A percentile compares a stretch with the other conserved stretches of the same genome.
Conservation (phyloP, 1,284 basidiomycete genomes). For the Cutaneotrichosporon daszewskae region DNA sequence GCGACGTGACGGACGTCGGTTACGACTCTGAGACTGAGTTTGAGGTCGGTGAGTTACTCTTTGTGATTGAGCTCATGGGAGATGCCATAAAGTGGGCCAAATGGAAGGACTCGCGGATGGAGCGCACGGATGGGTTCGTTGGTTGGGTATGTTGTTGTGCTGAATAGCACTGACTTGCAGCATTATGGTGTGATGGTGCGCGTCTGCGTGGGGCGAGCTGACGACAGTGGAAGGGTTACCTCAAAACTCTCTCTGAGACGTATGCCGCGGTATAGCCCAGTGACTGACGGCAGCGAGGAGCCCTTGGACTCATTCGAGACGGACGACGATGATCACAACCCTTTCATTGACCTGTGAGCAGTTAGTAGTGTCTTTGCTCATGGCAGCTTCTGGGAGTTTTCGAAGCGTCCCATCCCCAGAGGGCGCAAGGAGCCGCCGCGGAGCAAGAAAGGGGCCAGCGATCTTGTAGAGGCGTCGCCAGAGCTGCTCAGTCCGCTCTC, state of each 20-base stretch:
- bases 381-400: conserved; percentile 24
- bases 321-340: conserved; percentile 8
- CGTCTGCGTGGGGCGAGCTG: background rate
- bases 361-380: background rate
- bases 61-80: conserved; percentile 1
- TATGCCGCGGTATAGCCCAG: conserved; percentile 2
- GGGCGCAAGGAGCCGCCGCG: conserved; percentile 22
- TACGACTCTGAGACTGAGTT: conserved; percentile 7
- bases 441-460: conserved; percentile 18
- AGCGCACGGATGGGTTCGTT: conserved; percentile 13
- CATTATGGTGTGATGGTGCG: conserved; percentile 34
- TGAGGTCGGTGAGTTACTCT: conserved; percentile 22
- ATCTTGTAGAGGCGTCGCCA: conserved; percentile 18
- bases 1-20: conserved; percentile 4
- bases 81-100: conserved; percentile 31
- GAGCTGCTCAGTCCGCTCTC: conserved; percentile 13
- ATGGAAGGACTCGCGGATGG: conserved; percentile 18
- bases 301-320: conserved; percentile 11
- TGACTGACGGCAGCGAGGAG: conserved; percentile 15
- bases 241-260: conserved; percentile 31
- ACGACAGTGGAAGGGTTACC: conserved; percentile 29
- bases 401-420: conserved; percentile 7
- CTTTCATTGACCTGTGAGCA: conserved; percentile 17
- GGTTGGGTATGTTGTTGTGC: conserved; percentile 22
- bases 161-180: conserved; percentile 5